Evolutionary conservation across 768 basidiomycete genomes (phyloP), one percentile per base, ranked within the genome.

Genomic region (Phylloporus scabripes): DNA sequence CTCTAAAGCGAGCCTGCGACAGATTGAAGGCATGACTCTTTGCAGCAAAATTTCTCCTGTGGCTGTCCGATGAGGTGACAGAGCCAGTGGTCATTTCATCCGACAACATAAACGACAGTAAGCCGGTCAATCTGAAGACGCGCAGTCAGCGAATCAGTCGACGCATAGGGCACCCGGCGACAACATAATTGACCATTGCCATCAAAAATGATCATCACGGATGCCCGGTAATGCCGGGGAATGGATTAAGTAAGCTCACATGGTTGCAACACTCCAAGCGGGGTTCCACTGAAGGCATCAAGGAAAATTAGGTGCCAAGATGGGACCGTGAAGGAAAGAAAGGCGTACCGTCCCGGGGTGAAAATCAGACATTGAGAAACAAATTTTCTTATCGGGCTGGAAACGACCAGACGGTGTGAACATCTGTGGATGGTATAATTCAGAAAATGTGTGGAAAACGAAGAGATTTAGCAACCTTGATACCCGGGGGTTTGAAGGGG

Each of bases 81-180:
- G 89, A 91, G 9, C 95, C 95, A 0, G 95, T 96, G 0, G 96
- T 98, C 79, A 97, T 92, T 69, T 96, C 93, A 57, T 96, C 91
- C 1, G 88, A 84, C 42, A 94, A 75, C 93, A 95, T 95, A 72
- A 96, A 96, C 4, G 88, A 92, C 42, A 95, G 71, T 17, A 98
- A 75, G 17, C 96, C 96, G 6, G 93, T 97, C 58, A 95, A 76
- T 69, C 92, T 95, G 58, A 51, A 41, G 26, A 52, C 42, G 47
- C 20, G 2, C 18, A 36, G 55, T 65, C 36, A 58, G 51, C 28
- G 5, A 44, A 12, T 41, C 34, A 23, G 26, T 45, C 34, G 26
- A 29, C 15, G 10, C 24, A 50, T 48, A 12, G 7, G 28, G 14
- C 6, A 36, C 2, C 23, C 56, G 61, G 59, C 7, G 5, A 63